Evolutionary conservation across 176 grass and related monocot genomes (phyloP).

Genomic region (Pharus latifolius): DNA sequence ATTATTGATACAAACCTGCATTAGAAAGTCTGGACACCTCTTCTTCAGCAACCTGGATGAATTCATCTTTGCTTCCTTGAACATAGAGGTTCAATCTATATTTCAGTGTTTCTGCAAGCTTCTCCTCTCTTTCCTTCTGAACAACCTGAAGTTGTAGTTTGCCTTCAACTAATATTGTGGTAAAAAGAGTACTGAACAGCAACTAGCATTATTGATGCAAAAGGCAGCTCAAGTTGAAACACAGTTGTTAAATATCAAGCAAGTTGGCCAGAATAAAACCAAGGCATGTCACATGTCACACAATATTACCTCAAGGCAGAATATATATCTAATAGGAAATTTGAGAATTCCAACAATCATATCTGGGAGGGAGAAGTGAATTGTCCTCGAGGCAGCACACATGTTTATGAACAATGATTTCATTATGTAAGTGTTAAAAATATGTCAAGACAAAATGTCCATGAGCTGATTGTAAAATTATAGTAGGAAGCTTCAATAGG

Average conservation of each 20-base stretch:
- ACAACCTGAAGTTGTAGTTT: conserved; percentile 44
- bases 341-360: neutral
- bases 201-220: neutral
- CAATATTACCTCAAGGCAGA: too few species aligned
- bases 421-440: neutral
- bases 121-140: conserved; percentile 93
- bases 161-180: neutral
- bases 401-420: neutral
- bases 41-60: conserved; percentile 51
- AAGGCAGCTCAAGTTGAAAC: neutral
- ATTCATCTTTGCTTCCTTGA: conserved; percentile 80
- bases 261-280: too few species aligned
- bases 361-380: too few species aligned
- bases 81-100: conserved; percentile 66
- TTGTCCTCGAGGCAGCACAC: too few species aligned
- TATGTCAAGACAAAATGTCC: neutral
- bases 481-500: neutral
- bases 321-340: neutral
- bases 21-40: conserved; percentile 76
- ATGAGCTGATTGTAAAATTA: neutral
- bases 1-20: conserved; percentile 41
- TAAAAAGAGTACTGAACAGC: neutral
- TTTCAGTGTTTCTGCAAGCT: conserved; percentile 71
- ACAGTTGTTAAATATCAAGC: too few species aligned
- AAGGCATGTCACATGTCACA: too few species aligned